Conservation (phyloP, 2,329 filamentous ascomycete genomes). For the Ceratocystis colombiana region DNA sequence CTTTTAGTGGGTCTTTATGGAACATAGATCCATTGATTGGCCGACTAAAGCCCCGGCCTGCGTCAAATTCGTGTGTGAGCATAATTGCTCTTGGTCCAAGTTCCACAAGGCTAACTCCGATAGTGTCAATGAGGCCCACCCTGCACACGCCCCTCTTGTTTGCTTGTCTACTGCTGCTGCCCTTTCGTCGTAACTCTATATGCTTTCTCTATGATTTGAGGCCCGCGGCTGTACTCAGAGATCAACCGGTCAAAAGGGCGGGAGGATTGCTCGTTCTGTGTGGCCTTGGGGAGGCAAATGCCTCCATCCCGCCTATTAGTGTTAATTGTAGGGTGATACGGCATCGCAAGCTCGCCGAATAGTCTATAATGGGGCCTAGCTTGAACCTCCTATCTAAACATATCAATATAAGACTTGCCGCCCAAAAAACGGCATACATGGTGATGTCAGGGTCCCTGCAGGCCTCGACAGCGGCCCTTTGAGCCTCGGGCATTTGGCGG, state of each 20-base stretch:
- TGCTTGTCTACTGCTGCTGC: neutral
- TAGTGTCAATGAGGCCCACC: slow-evolving; percentile 16
- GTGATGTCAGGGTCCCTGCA: neutral
- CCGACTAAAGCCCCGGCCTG: neutral
- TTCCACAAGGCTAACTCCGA: slow-evolving; percentile 11
- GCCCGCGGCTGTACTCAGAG: neutral
- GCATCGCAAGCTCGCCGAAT: slow-evolving; percentile 1
- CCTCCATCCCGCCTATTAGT: neutral
- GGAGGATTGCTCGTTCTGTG: slow-evolving; percentile 4
- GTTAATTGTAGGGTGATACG: neutral
- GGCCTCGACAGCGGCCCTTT: neutral
- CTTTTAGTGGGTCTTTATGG: neutral
- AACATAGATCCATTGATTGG: slow-evolving; percentile 9
- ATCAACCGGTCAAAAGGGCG: neutral
- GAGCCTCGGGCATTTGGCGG: neutral
- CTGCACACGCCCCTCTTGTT: neutral
- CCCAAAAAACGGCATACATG: neutral
- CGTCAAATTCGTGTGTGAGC: slow-evolving; percentile 2
- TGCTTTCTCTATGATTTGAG: neutral
- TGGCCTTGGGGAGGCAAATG: neutral
- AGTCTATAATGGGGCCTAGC: neutral
- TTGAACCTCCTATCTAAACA: neutral
- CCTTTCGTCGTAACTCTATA: slow-evolving; percentile 11
- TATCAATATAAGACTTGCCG: neutral
- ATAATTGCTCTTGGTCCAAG: slow-evolving; percentile 14